A percentile compares a stretch with the other conserved stretches of the same genome.
Evolutionary conservation across 352 stramenopile genomes (phyloP).

Genomic region (Phytophthora lateralis): DNA sequence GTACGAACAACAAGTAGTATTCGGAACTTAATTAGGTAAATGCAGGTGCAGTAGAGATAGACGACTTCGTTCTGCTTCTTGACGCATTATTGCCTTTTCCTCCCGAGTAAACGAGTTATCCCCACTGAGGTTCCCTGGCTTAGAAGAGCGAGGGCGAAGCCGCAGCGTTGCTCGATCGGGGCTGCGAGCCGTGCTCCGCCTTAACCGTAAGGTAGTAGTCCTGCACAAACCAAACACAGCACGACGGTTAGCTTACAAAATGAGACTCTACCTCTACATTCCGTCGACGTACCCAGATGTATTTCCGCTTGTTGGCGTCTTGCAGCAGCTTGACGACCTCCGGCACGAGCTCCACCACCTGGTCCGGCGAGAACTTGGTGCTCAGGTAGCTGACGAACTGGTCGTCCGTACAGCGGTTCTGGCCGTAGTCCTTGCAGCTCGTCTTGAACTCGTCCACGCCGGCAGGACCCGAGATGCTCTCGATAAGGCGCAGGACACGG

Average conservation of each 20-base stretch:
- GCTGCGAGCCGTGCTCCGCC: constrained; percentile 42
- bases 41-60: constrained; percentile 28
- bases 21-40: constrained; percentile 35
- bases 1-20: constrained; percentile 4
- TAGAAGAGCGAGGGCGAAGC: constrained; percentile 76
- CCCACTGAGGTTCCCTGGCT: constrained; percentile 12
- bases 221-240: constrained; percentile 28
- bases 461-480: constrained; percentile 51
- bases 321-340: constrained; percentile 87
- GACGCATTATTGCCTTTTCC: constrained; percentile 9
- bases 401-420: constrained; percentile 79
- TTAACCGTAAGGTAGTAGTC: constrained; percentile 83
- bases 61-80: constrained; percentile 17
- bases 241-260: constrained; percentile 14
- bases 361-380: constrained; percentile 73
- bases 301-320: constrained; percentile 83
- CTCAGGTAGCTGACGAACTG: constrained; percentile 72
- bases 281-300: constrained; percentile 68
- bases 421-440: constrained; percentile 86
- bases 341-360: constrained; percentile 75
- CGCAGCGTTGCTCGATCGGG: constrained; percentile 25
- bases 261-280: background rate
- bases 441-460: constrained; percentile 86
- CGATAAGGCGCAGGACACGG: constrained; percentile 78
- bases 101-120: background rate